Evolutionary conservation across 2,329 filamentous ascomycete species (phyloP), one percentile per base, ranked within the genome.

Genomic region (Fusarium sp.): DNA sequence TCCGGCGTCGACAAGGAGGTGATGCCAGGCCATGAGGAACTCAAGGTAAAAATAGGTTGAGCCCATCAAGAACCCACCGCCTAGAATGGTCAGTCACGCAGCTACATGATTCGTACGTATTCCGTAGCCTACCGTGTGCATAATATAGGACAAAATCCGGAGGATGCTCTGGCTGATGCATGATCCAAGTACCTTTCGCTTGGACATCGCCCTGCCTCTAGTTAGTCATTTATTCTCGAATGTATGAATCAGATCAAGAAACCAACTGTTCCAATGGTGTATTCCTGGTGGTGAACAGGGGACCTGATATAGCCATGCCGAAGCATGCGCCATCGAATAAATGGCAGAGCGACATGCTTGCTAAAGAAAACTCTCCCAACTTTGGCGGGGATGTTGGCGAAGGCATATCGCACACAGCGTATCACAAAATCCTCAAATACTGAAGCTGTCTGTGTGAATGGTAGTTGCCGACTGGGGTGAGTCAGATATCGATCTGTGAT

Each of bases 81-180:
- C 89, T 91, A 40, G 35, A 52, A 50, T 9, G 43, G 26, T 56
- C 45, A 65, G 71, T 22, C 22, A 61, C 17, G 45, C 35, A 41
- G 20, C 32, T 37, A 32, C 24, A 44, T 30, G 11, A 37, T 17
- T 4, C 13, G 15, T 9, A 39, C 32, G 6, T n/a, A 26, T 19
- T 37, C 43, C 15, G 14, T 46, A 40, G 28, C 83, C 70, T 79
- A 90, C 91, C 93, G 75, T 96, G 93, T 40, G 87, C 87, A 75
- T 96, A 96, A 76, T 93, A 95, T 3, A 96, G 79, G n/a, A 94
- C 89, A 56, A 96, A 81, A 75, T 96, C 92, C 0, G 92, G 90
- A 54, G 86, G 82, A 48, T 83, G 79, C 39, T 83, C 81, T 17
- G 86, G 83, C 70, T 92, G 84, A 44, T 86, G 80, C 41, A 86